phyloP scores from a whole-genome alignment of 352 stramenopile species.

The Halophytophthora batemanensis region DNA sequence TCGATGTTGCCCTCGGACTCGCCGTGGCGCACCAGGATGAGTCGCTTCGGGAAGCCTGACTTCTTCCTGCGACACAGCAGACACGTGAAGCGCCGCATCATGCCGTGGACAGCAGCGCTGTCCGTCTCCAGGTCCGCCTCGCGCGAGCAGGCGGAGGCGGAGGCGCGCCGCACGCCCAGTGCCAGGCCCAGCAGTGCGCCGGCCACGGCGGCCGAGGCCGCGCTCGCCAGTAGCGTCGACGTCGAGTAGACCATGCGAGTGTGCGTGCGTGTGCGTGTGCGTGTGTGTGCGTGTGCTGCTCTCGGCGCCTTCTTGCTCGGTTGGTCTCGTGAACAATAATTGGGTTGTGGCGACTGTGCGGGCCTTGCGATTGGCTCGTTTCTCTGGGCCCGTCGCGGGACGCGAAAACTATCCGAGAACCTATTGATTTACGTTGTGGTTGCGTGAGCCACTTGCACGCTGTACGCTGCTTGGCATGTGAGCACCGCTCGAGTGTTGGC shows the following conservation, averaged over 20 bases:
- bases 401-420: no score
- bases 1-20: slow-evolving; percentile 87
- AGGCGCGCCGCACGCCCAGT: slow-evolving; percentile 8
- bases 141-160: neutral
- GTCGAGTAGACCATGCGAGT: slow-evolving; percentile 45
- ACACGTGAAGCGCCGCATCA: slow-evolving; percentile 32
- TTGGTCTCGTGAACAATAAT: no score
- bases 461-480: no score
- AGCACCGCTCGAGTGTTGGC: no score
- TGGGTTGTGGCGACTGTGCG: no score
- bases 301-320: neutral
- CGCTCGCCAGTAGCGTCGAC: slow-evolving; percentile 37
- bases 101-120: slow-evolving; percentile 17
- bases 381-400: no score
- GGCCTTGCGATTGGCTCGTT: no score
- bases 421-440: no score
- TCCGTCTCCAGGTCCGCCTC: slow-evolving; percentile 12
- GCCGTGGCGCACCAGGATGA: slow-evolving; percentile 85
- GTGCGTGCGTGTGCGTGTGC: neutral
- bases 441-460: no score
- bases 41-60: slow-evolving; percentile 54
- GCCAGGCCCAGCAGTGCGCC: slow-evolving; percentile 41
- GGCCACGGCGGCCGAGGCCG: slow-evolving; percentile 39
- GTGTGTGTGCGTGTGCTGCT: slow-evolving; percentile 2
- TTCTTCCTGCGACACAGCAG: slow-evolving; percentile 41